These are phyloP conservation scores for Serendipita indica DNA, from an alignment of 768 basidiomycete species.

Conservation along the genomic window DNA sequence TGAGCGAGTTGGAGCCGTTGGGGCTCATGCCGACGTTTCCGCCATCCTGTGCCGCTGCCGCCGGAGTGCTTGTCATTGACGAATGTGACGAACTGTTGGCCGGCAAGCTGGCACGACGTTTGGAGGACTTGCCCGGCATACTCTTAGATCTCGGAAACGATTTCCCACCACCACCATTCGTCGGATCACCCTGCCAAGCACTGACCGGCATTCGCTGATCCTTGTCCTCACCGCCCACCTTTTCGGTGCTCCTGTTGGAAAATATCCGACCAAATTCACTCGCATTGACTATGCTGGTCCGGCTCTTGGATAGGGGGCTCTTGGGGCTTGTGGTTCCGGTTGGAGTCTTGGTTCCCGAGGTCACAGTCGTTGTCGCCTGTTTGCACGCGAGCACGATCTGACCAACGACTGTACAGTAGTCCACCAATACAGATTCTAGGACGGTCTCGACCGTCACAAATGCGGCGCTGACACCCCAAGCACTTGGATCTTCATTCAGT, in stretches of 20 bases:
- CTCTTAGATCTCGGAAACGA: constrained; percentile 10
- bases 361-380: constrained; percentile 11
- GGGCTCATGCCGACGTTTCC: neutral
- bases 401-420: constrained; percentile 40
- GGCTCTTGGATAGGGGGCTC: neutral
- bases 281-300: neutral
- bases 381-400: constrained; percentile 22
- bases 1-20: neutral
- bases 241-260: constrained; percentile 9
- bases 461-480: constrained; percentile 46
- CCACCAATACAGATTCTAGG: constrained; percentile 41
- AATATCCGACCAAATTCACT: neutral
- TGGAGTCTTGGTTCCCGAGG: neutral
- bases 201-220: neutral
- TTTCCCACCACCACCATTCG: neutral
- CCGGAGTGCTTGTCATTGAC: neutral
- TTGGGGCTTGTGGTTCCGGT: neutral
- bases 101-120: constrained; percentile 3
- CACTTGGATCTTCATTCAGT: constrained; percentile 49
- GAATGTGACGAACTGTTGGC: neutral
- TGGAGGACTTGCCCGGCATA: neutral
- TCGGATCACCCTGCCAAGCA: neutral
- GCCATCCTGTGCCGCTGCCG: neutral
- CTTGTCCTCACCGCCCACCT: neutral
- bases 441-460: constrained; percentile 38